Base-by-base conservation (phyloP, 345 rosid genomes). In the Murraya koenigii region DNA sequence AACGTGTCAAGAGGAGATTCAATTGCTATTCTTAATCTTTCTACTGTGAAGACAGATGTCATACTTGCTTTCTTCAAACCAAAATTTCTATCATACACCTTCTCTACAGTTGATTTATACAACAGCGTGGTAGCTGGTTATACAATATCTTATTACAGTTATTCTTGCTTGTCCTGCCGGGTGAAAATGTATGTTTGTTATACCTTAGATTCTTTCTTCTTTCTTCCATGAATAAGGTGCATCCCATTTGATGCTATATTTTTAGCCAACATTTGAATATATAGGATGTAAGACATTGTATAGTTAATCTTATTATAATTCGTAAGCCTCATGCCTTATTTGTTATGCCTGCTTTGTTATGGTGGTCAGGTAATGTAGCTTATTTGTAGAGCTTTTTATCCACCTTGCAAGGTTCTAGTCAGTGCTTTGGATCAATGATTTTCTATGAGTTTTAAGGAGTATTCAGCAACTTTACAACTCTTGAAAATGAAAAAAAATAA, bases 1-100 rank as follows among this genome's bases (percentile, higher is more conserved):
- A 88, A 81, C 90, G 90, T 33, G 72, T 62, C 63, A 84, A 85
- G 86, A 88, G 82, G 85, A 75, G 72, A 62, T 35, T 69, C 22
- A 70, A 69, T 49, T 75, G 75, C 33, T 72, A 58, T 26, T 73
- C 39, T 73, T 33, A 28, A 59, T 77, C 44, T 33, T 77, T 20
- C 23, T 54, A 54, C 72, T 4, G 54, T 76, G 6, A 25, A 11
- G 23, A 25, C 39, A 75, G 65, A 23, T 71, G 65, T n/a, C 47
- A n/a, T n/a, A 47, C n/a, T 49, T 63, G 69, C 28, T 20, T 47
- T 32, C 1, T 44, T 64, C n/a, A 59, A 23, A 38, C 54, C 3
- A 60, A 19, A 10, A 71, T 71, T 52, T 2, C 49, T 30, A 28
- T 55, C 13, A 33, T 47, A 19, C 26, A 3, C 38, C 7, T 3